These are phyloP conservation scores for Naganishia antarctica DNA, from an alignment of 768 basidiomycete genomes.

Conservation along the genomic window DNA sequence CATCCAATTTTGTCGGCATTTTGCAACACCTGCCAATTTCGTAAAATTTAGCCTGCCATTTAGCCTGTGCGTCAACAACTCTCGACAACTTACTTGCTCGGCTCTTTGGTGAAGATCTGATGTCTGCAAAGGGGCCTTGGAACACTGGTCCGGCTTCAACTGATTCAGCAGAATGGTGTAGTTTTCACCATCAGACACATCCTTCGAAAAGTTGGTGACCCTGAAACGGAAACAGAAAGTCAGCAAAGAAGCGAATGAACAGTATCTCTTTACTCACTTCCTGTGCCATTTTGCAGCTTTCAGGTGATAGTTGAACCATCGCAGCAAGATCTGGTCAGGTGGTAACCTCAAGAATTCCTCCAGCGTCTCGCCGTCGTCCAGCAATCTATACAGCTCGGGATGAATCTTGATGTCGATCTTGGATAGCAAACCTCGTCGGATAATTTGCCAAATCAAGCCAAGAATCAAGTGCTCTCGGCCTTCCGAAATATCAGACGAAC, in stretches of 20 bases:
- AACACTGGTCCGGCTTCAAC: conserved; percentile 88
- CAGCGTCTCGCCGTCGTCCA: conserved; percentile 94
- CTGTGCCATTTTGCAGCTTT: conserved; percentile 89
- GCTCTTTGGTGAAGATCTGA: conserved; percentile 75
- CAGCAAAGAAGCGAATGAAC: background rate
- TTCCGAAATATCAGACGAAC: conserved; percentile 83
- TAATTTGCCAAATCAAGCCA: conserved; percentile 98
- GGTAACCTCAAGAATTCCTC: conserved; percentile 90
- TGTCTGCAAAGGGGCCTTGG: conserved; percentile 82
- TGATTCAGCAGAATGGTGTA: conserved; percentile 95
- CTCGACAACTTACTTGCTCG: conserved; percentile 55
- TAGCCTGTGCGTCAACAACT: background rate
- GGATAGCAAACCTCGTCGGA: conserved; percentile 81
- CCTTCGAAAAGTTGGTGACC: conserved; percentile 94
- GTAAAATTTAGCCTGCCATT: background rate
- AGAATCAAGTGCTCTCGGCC: conserved; percentile 94
- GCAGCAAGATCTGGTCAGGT: conserved; percentile 91
- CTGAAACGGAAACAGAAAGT: conserved; percentile 50
- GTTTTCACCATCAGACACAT: conserved; percentile 95
- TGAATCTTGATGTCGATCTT: conserved; percentile 98
- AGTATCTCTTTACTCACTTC: conserved; percentile 55
- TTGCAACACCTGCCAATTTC: conserved; percentile 62
- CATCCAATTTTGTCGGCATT: conserved; percentile 92
- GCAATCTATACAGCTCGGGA: conserved; percentile 89
- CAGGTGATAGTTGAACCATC: conserved; percentile 99